phyloP scores from a whole-genome alignment of 495 filamentous ascomycete genomes.

The Penicillium turbatum region DNA sequence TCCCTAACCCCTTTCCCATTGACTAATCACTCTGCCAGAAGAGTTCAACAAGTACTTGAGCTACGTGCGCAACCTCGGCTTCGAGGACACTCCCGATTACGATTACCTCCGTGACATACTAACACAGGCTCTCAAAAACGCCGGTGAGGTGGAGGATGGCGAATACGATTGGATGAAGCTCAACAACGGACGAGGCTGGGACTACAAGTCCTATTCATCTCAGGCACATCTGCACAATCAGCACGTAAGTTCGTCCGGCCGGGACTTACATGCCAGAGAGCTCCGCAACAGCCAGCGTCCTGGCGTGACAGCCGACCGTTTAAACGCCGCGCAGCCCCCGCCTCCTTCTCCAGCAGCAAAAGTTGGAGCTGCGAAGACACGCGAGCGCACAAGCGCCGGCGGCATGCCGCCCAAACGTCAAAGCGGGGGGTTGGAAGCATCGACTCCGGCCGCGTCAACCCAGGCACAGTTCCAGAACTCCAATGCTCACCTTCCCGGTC shows the following conservation, averaged over 20 bases:
- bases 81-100: constrained; percentile 98
- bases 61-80: constrained; percentile 95
- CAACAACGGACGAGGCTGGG: constrained; percentile 92
- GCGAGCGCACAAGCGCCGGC: constrained; percentile 79
- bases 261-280: constrained; percentile 68
- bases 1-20: background rate
- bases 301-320: constrained; percentile 78
- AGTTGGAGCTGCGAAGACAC: constrained; percentile 68
- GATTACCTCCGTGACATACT: constrained; percentile 96
- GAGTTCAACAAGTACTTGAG: constrained; percentile 97
- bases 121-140: constrained; percentile 92
- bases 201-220: constrained; percentile 83
- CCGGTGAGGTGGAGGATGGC: constrained; percentile 92
- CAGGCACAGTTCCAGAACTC: constrained; percentile 90
- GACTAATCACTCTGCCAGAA: constrained; percentile 45
- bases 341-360: constrained; percentile 82
- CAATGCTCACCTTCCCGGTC: constrained; percentile 73
- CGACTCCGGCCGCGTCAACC: constrained; percentile 76
- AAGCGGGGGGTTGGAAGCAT: constrained; percentile 72
- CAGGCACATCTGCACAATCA: constrained; percentile 71
- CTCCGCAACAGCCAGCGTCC: constrained; percentile 57
- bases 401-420: constrained; percentile 63
- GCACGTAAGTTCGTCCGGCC: constrained; percentile 68
- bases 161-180: constrained; percentile 99
- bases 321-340: constrained; percentile 94